phyloP scores from a whole-genome alignment of 2,329 filamentous ascomycete genomes.

The Ophiostoma sp. region DNA sequence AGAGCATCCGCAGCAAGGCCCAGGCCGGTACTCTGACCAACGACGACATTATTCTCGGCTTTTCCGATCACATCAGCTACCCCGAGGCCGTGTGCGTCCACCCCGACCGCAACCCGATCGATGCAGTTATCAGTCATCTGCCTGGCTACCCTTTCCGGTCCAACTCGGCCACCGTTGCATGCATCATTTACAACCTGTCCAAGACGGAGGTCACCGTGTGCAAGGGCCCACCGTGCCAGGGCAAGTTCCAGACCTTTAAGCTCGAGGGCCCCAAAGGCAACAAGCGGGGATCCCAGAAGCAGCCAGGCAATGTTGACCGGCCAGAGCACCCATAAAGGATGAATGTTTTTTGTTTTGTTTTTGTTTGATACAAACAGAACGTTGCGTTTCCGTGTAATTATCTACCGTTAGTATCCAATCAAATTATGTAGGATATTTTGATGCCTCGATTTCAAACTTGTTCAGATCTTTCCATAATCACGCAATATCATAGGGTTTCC shows the following conservation, averaged over 20 bases:
- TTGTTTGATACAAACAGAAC: too few species aligned
- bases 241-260: conserved; percentile 22
- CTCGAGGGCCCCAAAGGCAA: conserved; percentile 16
- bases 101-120: conserved; percentile 22
- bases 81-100: conserved; percentile 29
- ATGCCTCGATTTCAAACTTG: too few species aligned
- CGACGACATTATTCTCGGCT: conserved; percentile 24
- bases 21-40: conserved; percentile 17
- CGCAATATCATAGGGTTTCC: too few species aligned
- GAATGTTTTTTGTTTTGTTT: too few species aligned
- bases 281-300: conserved; percentile 17
- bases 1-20: conserved; percentile 19
- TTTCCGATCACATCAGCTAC: conserved; percentile 28
- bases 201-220: conserved; percentile 26
- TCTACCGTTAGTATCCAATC: too few species aligned
- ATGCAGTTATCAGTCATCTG: conserved; percentile 21
- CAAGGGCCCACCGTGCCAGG: conserved; percentile 29
- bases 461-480: too few species aligned
- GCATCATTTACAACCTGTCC: conserved; percentile 28
- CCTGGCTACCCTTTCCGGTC: conserved; percentile 24
- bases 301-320: conserved; percentile 5
- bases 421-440: too few species aligned
- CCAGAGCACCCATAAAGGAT: not conserved
- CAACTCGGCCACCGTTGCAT: conserved; percentile 27
- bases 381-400: too few species aligned